phyloP scores from a whole-genome alignment of 768 basidiomycete species.

The Sporobolomyces pararoseus region DNA sequence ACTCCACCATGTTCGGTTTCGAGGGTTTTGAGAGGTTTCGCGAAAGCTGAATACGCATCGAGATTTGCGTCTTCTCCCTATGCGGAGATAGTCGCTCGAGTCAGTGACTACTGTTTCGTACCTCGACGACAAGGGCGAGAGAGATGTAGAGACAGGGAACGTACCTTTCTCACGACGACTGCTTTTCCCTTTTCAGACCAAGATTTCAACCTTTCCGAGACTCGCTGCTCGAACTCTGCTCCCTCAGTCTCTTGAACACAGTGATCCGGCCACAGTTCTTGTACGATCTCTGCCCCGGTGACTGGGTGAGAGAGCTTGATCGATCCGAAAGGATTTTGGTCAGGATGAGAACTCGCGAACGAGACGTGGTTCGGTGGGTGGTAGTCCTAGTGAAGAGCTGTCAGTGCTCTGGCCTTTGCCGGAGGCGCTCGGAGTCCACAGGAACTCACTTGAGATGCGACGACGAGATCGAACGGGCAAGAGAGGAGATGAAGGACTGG shows the following conservation, averaged over 20 bases:
- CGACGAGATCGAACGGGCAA: slow-evolving; percentile 50
- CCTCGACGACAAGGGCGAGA: too few species aligned
- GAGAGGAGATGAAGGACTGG: slow-evolving; percentile 59
- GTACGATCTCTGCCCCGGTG: slow-evolving; percentile 49
- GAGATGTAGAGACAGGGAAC: too few species aligned
- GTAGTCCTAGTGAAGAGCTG: slow-evolving; percentile 48
- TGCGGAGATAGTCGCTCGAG: background rate
- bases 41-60: slow-evolving; percentile 80
- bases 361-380: slow-evolving; percentile 62
- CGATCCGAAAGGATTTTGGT: background rate
- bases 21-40: slow-evolving; percentile 37
- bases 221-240: slow-evolving; percentile 59
- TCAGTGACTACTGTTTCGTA: too few species aligned
- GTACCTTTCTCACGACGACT: slow-evolving; percentile 48
- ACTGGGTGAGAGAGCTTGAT: background rate
- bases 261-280: slow-evolving; percentile 77
- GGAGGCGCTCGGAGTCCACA: too few species aligned
- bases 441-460: slow-evolving; percentile 51
- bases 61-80: slow-evolving; percentile 59
- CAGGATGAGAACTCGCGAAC: slow-evolving; percentile 59
- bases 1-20: background rate
- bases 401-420: background rate
- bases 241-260: slow-evolving; percentile 63
- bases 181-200: slow-evolving; percentile 42
- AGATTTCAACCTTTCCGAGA: slow-evolving; percentile 56